These are phyloP conservation scores for Kurtzmaniella quercitrusa DNA, from an alignment of 1,139 yeast species.

Conservation along the genomic window DNA sequence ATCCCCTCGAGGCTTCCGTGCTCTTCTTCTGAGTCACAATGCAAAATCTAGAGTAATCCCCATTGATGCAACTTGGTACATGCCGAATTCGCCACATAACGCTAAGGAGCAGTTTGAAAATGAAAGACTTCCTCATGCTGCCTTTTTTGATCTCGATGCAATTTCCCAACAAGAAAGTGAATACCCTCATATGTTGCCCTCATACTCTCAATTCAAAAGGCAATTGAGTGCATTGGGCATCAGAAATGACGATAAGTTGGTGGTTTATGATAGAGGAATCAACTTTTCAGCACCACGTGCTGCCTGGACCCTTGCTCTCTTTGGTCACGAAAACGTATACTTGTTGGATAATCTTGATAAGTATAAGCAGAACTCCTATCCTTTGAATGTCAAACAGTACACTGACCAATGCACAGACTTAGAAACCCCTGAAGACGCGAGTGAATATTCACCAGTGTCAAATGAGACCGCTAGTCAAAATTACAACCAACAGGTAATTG, in stretches of 20 bases:
- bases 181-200: slow-evolving; percentile 91
- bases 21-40: slow-evolving; percentile 14
- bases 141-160: slow-evolving; percentile 76
- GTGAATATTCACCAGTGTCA: slow-evolving; percentile 18
- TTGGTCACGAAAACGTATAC: slow-evolving; percentile 67
- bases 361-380: slow-evolving; percentile 34
- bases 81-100: slow-evolving; percentile 67
- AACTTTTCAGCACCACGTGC: slow-evolving; percentile 87
- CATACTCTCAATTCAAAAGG: slow-evolving; percentile 46
- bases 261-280: slow-evolving; percentile 84
- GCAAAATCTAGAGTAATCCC: slow-evolving; percentile 48
- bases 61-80: slow-evolving; percentile 88
- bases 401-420: slow-evolving; percentile 10
- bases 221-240: slow-evolving; percentile 50
- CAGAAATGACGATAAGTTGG: slow-evolving; percentile 50
- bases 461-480: slow-evolving; percentile 20
- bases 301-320: slow-evolving; percentile 80
- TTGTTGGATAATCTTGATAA: slow-evolving; percentile 65
- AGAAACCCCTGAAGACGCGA: slow-evolving; percentile 9
- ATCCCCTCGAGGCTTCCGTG: slow-evolving; percentile 19
- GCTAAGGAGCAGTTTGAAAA: slow-evolving; percentile 57
- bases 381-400: slow-evolving; percentile 22
- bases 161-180: slow-evolving; percentile 53
- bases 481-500: slow-evolving; percentile 50
- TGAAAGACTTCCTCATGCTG: slow-evolving; percentile 62